Conservation (phyloP, 352 stramenopile genomes). For the Phytopythium vexans region DNA sequence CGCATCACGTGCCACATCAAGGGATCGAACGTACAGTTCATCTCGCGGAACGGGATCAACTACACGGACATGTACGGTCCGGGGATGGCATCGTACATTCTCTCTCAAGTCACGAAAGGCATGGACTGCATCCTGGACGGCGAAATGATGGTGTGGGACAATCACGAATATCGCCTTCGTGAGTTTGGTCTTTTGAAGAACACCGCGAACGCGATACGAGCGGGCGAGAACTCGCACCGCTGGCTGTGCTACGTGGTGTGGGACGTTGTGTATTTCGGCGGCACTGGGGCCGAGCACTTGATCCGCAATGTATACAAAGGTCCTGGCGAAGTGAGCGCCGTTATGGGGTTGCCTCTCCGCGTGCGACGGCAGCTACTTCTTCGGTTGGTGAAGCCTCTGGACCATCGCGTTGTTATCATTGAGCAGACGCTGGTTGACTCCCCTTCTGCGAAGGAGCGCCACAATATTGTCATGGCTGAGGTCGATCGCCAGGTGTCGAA, state of each 20-base stretch:
- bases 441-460: slow-evolving; percentile 66
- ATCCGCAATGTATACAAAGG: slow-evolving; percentile 63
- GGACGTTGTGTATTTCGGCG: slow-evolving; percentile 75
- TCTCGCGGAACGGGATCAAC: slow-evolving; percentile 83
- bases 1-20: slow-evolving; percentile 79
- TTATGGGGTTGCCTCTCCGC: slow-evolving; percentile 74
- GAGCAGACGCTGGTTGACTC: slow-evolving; percentile 79
- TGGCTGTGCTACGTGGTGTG: slow-evolving; percentile 87
- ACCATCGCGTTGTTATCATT: slow-evolving; percentile 76
- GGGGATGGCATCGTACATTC: slow-evolving; percentile 53
- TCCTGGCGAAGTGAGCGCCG: slow-evolving; percentile 48
- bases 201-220: slow-evolving; percentile 58
- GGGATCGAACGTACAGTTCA: slow-evolving; percentile 57
- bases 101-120: slow-evolving; percentile 49
- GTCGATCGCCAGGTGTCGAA: slow-evolving; percentile 68
- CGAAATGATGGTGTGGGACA: slow-evolving; percentile 90
- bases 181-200: slow-evolving; percentile 84
- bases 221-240: slow-evolving; percentile 48
- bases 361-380: slow-evolving; percentile 57
- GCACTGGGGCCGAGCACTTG: slow-evolving; percentile 30
- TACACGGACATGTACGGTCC: slow-evolving; percentile 74
- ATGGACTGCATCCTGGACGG: slow-evolving; percentile 81
- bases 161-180: slow-evolving; percentile 62
- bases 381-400: slow-evolving; percentile 61
- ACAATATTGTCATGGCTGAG: slow-evolving; percentile 80